These are phyloP conservation scores for Piper betle DNA, from an alignment of 164 flowering plant genomes.

Conservation along the genomic window DNA sequence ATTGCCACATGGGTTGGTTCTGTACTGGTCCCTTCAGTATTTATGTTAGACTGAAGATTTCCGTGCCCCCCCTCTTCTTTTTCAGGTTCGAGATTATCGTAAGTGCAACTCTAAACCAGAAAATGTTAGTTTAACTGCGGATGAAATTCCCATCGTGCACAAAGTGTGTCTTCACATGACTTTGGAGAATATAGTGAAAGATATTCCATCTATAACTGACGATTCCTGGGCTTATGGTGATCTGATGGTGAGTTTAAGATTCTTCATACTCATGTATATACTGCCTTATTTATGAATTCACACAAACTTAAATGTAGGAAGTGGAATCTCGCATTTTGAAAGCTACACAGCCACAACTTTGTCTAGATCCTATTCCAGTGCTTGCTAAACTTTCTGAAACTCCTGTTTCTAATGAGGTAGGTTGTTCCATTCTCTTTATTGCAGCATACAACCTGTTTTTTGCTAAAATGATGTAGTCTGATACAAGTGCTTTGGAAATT, in stretches of 20 bases:
- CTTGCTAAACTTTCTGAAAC: conserved; percentile 52
- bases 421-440: no score
- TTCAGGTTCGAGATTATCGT: conserved; percentile 81
- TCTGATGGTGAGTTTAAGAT: conserved; percentile 54
- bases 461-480: no score
- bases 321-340: conserved; percentile 82
- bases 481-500: no score
- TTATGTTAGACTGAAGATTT: background rate
- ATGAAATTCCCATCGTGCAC: conserved; percentile 29
- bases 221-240: conserved; percentile 92
- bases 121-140: conserved; percentile 14
- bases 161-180: conserved; percentile 75
- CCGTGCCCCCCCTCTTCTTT: background rate
- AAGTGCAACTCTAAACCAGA: conserved; percentile 37
- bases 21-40: background rate
- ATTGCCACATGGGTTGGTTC: background rate
- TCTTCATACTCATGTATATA: background rate
- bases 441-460: no score
- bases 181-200: conserved; percentile 88
- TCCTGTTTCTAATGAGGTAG: conserved; percentile 49
- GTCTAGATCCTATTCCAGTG: conserved; percentile 73
- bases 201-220: conserved; percentile 70
- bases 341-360: conserved; percentile 79
- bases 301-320: conserved; percentile 39
- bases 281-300: background rate